A percentile compares a stretch with the other conserved stretches of the same genome.
Evolutionary conservation across 2,329 filamentous ascomycete genomes (phyloP).

Genomic region (Colletotrichum phormii): DNA sequence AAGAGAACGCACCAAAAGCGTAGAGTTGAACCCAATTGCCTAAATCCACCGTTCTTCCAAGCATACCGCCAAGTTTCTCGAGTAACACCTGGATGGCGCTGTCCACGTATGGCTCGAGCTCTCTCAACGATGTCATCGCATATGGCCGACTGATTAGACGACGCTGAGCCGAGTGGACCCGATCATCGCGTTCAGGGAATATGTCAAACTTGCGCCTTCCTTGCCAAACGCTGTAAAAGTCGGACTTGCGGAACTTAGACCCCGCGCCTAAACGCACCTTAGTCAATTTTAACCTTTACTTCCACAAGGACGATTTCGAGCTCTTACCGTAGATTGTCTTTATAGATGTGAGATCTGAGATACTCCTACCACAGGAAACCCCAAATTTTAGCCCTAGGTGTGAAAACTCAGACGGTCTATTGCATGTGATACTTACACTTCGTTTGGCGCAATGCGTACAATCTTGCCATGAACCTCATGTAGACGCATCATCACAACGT

Average conservation of each 20-base stretch:
- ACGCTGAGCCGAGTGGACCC: slow-evolving; percentile 8
- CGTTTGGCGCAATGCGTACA: slow-evolving; percentile 3
- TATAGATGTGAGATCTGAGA: slow-evolving; percentile 11
- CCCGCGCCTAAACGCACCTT: background rate
- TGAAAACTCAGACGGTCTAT: background rate
- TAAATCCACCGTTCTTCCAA: slow-evolving; percentile 7
- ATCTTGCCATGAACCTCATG: slow-evolving; percentile 11
- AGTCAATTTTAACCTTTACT: background rate
- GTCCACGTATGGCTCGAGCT: slow-evolving; percentile 21
- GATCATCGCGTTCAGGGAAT: slow-evolving; percentile 16
- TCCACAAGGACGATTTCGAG: background rate
- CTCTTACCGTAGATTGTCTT: slow-evolving; percentile 16
- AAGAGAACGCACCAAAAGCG: slow-evolving; percentile 7
- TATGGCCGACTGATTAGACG: slow-evolving; percentile 19
- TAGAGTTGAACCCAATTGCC: slow-evolving; percentile 27
- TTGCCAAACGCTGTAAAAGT: slow-evolving; percentile 24
- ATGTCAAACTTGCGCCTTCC: slow-evolving; percentile 21
- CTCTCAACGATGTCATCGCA: slow-evolving; percentile 17
- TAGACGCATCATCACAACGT: slow-evolving; percentile 10
- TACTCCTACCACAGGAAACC: background rate
- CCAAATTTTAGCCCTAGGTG: background rate
- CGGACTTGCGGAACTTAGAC: slow-evolving; percentile 23
- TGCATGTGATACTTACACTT: slow-evolving; percentile 2
- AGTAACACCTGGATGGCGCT: slow-evolving; percentile 8
- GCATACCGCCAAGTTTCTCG: slow-evolving; percentile 15